Evolutionary conservation across 257 asterid genomes (phyloP).

Genomic region (Ballota nigra): DNA sequence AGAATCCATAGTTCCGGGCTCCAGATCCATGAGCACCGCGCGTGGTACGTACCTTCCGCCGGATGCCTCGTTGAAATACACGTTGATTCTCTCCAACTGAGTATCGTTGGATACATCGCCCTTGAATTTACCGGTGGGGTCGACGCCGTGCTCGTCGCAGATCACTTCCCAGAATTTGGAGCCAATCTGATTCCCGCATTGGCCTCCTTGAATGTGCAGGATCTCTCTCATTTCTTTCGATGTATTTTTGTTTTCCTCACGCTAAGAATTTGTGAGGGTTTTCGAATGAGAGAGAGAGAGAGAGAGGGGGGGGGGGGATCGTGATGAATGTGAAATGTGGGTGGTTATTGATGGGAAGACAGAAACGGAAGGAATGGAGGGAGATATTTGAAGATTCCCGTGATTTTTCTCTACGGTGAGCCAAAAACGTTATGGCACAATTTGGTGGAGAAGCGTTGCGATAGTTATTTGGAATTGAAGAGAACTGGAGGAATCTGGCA

Average conservation of each 20-base stretch:
- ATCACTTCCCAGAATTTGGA: conserved; percentile 93
- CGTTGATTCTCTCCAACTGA: conserved; percentile 77
- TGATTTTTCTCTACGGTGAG: conserved; percentile 29
- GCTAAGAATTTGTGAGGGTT: neutral
- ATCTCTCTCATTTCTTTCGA: conserved; percentile 66
- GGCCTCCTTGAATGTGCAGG: conserved; percentile 91
- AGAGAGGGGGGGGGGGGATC: neutral
- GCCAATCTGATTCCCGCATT: conserved; percentile 94
- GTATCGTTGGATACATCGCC: conserved; percentile 53
- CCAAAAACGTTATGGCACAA: conserved; percentile 2
- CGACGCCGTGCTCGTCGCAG: conserved; percentile 85
- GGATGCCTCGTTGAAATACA: conserved; percentile 80
- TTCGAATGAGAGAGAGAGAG: neutral
- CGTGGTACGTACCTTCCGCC: conserved; percentile 90
- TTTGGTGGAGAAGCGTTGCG: neutral
- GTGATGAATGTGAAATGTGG: conserved; percentile 11
- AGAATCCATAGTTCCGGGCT: conserved; percentile 92
- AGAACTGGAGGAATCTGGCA: conserved; percentile 28
- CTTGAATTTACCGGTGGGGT: conserved; percentile 60
- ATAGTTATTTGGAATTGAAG: conserved; percentile 16
- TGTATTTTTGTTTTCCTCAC: neutral
- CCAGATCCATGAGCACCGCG: conserved; percentile 94
- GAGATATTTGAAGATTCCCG: conserved; percentile 38
- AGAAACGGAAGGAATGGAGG: conserved; percentile 15
- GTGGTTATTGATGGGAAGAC: conserved; percentile 15